These are phyloP conservation scores for Penicillium roqueforti DNA, from an alignment of 495 filamentous ascomycete genomes.

Conservation along the genomic window DNA sequence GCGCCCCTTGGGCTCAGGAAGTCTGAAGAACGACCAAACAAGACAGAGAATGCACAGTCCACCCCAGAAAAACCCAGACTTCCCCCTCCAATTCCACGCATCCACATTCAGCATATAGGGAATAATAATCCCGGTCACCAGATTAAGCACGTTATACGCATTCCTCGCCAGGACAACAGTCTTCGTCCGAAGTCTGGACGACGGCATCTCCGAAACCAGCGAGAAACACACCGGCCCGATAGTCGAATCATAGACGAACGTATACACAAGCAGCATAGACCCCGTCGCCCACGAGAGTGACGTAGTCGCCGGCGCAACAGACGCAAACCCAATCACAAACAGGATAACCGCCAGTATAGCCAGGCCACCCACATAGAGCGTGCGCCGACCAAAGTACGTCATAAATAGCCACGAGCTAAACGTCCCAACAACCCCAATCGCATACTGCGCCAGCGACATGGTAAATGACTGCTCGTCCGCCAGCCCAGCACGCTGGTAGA, in stretches of 20 bases:
- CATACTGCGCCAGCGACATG: slow-evolving; percentile 24
- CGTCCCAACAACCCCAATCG: slow-evolving; percentile 27
- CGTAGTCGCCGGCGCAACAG: slow-evolving; percentile 42
- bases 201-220: slow-evolving; percentile 56
- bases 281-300: slow-evolving; percentile 50
- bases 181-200: slow-evolving; percentile 56
- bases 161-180: slow-evolving; percentile 60
- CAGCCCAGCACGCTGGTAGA: slow-evolving; percentile 47
- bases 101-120: slow-evolving; percentile 67
- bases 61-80: slow-evolving; percentile 66
- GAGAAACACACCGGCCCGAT: slow-evolving; percentile 61
- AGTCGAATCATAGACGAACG: slow-evolving; percentile 52
- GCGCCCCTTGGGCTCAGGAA: slow-evolving; percentile 57
- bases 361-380: slow-evolving; percentile 51
- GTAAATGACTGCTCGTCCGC: slow-evolving; percentile 34
- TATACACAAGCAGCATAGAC: slow-evolving; percentile 53
- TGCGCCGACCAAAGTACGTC: slow-evolving; percentile 48
- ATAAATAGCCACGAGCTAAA: slow-evolving; percentile 27
- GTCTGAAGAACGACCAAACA: slow-evolving; percentile 47
- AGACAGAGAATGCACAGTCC: slow-evolving; percentile 43
- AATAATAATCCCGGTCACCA: slow-evolving; percentile 59
- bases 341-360: slow-evolving; percentile 43
- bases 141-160: slow-evolving; percentile 53
- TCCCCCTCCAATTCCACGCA: slow-evolving; percentile 58
- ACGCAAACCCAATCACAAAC: slow-evolving; percentile 60